phyloP scores from a whole-genome alignment of 371 early-diverging fungal species.

The Blakeslea trispora region DNA sequence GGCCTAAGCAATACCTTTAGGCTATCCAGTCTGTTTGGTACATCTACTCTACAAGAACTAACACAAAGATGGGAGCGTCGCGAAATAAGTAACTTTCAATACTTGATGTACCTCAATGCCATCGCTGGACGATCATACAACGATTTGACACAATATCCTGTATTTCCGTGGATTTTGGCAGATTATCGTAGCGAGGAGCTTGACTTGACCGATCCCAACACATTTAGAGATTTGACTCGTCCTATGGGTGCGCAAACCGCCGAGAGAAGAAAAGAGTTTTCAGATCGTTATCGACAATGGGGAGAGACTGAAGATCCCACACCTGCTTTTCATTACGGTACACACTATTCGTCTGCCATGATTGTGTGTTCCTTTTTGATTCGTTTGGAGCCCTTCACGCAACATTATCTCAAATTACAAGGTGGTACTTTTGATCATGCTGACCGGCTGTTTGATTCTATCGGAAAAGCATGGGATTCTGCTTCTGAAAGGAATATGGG shows the following conservation, averaged over 20 bases:
- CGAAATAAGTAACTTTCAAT: slow-evolving; percentile 87
- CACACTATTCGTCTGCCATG: slow-evolving; percentile 89
- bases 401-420: slow-evolving; percentile 75
- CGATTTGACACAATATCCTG: slow-evolving; percentile 71
- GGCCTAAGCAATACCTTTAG: slow-evolving; percentile 49
- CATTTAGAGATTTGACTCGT: slow-evolving; percentile 81
- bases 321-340: slow-evolving; percentile 86
- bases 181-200: slow-evolving; percentile 70
- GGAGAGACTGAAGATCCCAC: slow-evolving; percentile 75
- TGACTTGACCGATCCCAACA: slow-evolving; percentile 68
- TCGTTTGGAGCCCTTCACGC: slow-evolving; percentile 85
- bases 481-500: slow-evolving; percentile 76
- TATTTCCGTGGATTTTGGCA: slow-evolving; percentile 77
- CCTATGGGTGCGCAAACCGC: slow-evolving; percentile 86
- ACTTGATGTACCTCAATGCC: slow-evolving; percentile 86
- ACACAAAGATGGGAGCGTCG: slow-evolving; percentile 74
- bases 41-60: slow-evolving; percentile 66
- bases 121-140: slow-evolving; percentile 78
- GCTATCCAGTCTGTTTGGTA: slow-evolving; percentile 63
- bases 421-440: slow-evolving; percentile 92
- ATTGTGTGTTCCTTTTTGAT: slow-evolving; percentile 83
- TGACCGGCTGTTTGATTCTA: slow-evolving; percentile 67
- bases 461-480: slow-evolving; percentile 69
- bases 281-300: slow-evolving; percentile 60
- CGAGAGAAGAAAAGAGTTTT: slow-evolving; percentile 61